Percentiles rank a stretch among this genome's conserved stretches.
These are phyloP conservation scores for Rugonectria rugulosa DNA, from an alignment of 2,329 filamentous ascomycete species.

Conservation along the genomic window DNA sequence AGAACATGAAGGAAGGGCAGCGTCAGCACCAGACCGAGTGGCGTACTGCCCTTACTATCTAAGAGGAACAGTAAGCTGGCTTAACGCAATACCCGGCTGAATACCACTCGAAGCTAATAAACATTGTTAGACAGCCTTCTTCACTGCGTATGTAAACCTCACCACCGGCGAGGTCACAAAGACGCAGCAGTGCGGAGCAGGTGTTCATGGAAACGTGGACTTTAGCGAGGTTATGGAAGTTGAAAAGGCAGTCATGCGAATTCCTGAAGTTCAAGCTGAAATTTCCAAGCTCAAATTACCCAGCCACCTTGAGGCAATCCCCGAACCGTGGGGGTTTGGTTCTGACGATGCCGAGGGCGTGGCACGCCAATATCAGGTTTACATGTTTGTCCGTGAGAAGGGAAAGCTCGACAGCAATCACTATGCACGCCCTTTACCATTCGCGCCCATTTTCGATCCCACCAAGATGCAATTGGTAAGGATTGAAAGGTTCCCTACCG, in stretches of 20 bases:
- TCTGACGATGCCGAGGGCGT: constrained; percentile 14
- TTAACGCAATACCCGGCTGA: background rate
- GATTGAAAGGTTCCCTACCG: constrained; percentile 6
- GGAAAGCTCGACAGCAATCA: constrained; percentile 19
- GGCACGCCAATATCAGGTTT: constrained; percentile 11
- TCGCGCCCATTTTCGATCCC: constrained; percentile 13
- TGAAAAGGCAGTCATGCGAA: constrained; percentile 15
- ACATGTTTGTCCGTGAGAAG: constrained; percentile 21
- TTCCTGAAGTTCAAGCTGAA: constrained; percentile 1
- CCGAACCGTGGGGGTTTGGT: constrained; percentile 18
- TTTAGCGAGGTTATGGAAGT: constrained; percentile 14
- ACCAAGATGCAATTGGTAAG: background rate
- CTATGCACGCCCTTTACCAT: constrained; percentile 12
- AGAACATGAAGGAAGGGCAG: background rate
- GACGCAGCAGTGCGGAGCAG: background rate
- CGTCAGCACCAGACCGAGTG: background rate
- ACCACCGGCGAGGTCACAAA: background rate
- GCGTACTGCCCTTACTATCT: constrained; percentile 16
- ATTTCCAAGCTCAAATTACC: constrained; percentile 13
- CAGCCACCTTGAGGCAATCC: constrained; percentile 11
- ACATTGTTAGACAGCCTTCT: constrained; percentile 1
- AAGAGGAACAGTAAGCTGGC: constrained; percentile 16
- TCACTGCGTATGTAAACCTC: constrained; percentile 10
- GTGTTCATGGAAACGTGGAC: constrained; percentile 12
- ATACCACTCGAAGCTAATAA: background rate